Evolutionary conservation across 306 rosid genomes (phyloP), one percentile per base, ranked within the genome.

Genomic region (barrel medic (Medicago truncatula)): DNA sequence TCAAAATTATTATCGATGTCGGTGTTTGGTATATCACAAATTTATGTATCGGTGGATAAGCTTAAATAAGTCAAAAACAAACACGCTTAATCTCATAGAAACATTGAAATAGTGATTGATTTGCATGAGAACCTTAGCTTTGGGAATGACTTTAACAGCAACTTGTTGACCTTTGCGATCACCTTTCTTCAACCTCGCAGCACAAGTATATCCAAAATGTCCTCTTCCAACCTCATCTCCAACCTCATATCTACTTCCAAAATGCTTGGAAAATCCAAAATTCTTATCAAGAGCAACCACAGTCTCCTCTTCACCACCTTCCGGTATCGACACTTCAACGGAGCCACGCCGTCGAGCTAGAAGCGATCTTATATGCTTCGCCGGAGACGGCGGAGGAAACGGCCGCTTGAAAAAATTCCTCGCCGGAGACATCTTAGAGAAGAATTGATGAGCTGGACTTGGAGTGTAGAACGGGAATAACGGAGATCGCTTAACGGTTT

Each of bases 191-290:
- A 84, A 82, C 61, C 52, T 89, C 4, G 97, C 97, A 23, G 83
- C 73, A 75, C 98, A 93, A 67, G 98, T 91, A 43, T 87, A 88
- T 6, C 98, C 98, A 71, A 91, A 91, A 84, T 93, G 97, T 20
- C 98, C 98, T 85, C 96, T 76, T 8, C 98, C 98, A 59, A 93
- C 87, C 81, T 93, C 98, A 44, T 86, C 92, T 13, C 96, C 98
- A 12, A 93, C 71, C 75, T 91, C 98, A 62, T 84, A 93, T 86
- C 86, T 91, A 70, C 47, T 90, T 69, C 73, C 83, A 64, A 93
- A 89, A 78, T 90, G 85, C 87, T 89, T 93, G 2, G 91, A 89
- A 79, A 93, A 93, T 28, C 97, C 98, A 44, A 94, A 94, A 76
- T 88, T 91, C 89, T 94, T 94, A 53, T 91, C 94, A 0, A 94